Conservation (phyloP, 768 basidiomycete species). For the Gelatoporia subvermispora region DNA sequence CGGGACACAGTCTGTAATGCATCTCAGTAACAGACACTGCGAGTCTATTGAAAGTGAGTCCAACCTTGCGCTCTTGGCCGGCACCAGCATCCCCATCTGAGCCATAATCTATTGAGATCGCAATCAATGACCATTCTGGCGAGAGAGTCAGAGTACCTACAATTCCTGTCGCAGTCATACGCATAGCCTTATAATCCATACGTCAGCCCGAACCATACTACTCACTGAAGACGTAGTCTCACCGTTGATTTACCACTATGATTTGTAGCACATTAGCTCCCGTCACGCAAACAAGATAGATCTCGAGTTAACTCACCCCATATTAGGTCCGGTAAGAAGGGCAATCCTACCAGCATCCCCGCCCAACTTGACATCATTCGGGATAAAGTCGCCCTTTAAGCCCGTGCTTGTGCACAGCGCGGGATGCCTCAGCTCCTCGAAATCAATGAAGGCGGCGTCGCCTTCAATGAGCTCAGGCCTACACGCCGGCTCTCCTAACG, state of each 20-base stretch:
- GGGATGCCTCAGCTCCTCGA: conserved; percentile 87
- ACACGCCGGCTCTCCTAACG: conserved; percentile 91
- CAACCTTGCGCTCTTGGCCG: conserved; percentile 75
- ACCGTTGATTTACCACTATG: conserved; percentile 66
- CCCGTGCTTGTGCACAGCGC: conserved; percentile 64
- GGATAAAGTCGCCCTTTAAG: conserved; percentile 72
- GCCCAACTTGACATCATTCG: conserved; percentile 88
- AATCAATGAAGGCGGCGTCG: conserved; percentile 78
- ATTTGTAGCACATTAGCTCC: background rate
- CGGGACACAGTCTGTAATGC: conserved; percentile 65
- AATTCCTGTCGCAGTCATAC: conserved; percentile 94
- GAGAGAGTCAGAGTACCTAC: conserved; percentile 35
- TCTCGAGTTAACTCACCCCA: conserved; percentile 61
- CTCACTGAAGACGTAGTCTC: conserved; percentile 9
- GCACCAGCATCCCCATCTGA: conserved; percentile 93
- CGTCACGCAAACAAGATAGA: conserved; percentile 4
- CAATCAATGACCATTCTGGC: background rate
- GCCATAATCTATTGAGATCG: conserved; percentile 66
- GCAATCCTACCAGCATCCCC: conserved; percentile 70
- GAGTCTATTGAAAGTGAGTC: conserved; percentile 12
- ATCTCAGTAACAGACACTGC: background rate
- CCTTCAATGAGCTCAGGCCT: conserved; percentile 83
- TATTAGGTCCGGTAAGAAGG: conserved; percentile 86
- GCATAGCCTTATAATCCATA: conserved; percentile 53
- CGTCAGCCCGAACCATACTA: conserved; percentile 2